A percentile compares a stretch with the other conserved stretches of the same genome.
phyloP scores from a whole-genome alignment of 1,284 basidiomycete species.

The Singerocomus inundabilis region DNA sequence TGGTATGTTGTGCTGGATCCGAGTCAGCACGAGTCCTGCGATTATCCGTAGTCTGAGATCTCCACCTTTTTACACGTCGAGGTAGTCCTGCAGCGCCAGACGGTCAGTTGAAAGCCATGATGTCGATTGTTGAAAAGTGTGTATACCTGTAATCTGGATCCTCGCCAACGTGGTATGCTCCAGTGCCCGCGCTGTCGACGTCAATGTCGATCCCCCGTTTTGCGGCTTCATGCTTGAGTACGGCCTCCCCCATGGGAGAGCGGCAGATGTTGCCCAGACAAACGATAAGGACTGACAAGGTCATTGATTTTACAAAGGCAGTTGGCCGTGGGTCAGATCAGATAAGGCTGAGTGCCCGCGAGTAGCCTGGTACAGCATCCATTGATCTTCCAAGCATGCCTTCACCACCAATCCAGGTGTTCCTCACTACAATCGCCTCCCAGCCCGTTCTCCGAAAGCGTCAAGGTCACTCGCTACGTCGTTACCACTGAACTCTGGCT shows the following conservation, averaged over 20 bases:
- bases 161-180: constrained; percentile 69
- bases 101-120: not conserved
- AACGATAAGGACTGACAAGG: constrained; percentile 59
- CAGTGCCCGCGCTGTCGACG: constrained; percentile 74
- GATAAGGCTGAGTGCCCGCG: too few relatives aligned
- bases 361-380: not conserved
- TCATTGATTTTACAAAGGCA: constrained; percentile 18
- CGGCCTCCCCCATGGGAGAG: constrained; percentile 80
- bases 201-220: constrained; percentile 60
- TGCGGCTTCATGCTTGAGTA: constrained; percentile 53
- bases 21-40: constrained; percentile 1
- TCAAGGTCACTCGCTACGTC: constrained; percentile 48
- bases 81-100: constrained; percentile 45
- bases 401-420: constrained; percentile 74
- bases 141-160: constrained; percentile 69
- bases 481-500: not conserved
- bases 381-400: constrained; percentile 46
- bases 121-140: not conserved
- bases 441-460: constrained; percentile 71
- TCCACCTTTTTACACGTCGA: constrained; percentile 60
- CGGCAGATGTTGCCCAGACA: constrained; percentile 80
- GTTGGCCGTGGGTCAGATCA: too few relatives aligned
- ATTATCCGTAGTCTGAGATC: not conserved
- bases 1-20: constrained; percentile 52
- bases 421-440: constrained; percentile 82